Conservation (phyloP, 169 alveolate species). For the Plasmodium coatneyi region DNA sequence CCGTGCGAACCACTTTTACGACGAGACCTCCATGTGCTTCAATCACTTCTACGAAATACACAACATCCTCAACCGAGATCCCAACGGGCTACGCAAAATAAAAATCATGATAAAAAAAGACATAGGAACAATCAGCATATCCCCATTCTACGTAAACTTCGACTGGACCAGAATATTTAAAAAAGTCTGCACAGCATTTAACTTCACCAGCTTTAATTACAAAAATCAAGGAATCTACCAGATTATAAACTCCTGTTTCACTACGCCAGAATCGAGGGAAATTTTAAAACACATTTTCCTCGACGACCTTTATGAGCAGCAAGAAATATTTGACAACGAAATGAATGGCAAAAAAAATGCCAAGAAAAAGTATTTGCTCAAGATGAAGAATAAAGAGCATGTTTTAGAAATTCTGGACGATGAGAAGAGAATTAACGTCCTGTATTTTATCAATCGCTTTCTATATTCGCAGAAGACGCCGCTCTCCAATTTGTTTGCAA, state of each 20-base stretch:
- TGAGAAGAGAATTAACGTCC: constrained; percentile 53
- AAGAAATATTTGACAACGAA: constrained; percentile 40
- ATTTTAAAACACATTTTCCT: constrained; percentile 22
- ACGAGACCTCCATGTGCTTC: constrained; percentile 22
- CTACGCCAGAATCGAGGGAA: neutral
- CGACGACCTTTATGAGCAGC: constrained; percentile 50
- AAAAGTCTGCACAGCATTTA: constrained; percentile 52
- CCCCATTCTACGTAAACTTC: constrained; percentile 67
- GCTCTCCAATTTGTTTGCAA: constrained; percentile 42
- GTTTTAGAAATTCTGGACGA: constrained; percentile 32
- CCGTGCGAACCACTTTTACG: neutral
- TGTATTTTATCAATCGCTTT: constrained; percentile 62
- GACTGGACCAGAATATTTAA: constrained; percentile 28
- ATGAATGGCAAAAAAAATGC: constrained; percentile 18
- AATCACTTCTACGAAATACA: constrained; percentile 58
- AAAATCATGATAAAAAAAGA: constrained; percentile 62
- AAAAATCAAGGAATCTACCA: constrained; percentile 30
- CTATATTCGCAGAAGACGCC: constrained; percentile 65
- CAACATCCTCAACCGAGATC: constrained; percentile 55
- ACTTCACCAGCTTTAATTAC: constrained; percentile 24
- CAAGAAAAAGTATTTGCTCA: neutral
- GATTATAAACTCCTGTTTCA: constrained; percentile 29
- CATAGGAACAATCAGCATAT: constrained; percentile 59
- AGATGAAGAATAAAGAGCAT: constrained; percentile 8
- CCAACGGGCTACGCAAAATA: constrained; percentile 64